phyloP scores from a whole-genome alignment of 108 stramenopile genomes.

The Pelagomonas calceolata region DNA sequence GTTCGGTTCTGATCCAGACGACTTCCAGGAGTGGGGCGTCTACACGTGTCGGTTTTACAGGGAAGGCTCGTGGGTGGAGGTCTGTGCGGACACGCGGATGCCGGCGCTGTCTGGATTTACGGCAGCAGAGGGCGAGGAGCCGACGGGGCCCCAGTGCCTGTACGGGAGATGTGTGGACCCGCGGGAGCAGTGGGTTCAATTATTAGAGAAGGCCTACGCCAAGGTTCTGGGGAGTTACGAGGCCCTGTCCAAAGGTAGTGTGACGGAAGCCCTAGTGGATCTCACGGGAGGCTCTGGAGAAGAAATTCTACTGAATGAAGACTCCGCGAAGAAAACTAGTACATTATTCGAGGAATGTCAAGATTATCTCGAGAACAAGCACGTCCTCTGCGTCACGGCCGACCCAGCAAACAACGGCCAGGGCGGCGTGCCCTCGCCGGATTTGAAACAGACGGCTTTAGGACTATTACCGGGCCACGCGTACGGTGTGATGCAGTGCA shows the following conservation, averaged over 20 bases:
- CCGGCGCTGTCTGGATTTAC: conserved; percentile 13
- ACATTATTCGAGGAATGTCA: conserved; percentile 8
- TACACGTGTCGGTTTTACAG: conserved; percentile 52
- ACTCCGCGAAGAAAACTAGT: not conserved
- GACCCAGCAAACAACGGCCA: not conserved
- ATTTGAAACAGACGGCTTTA: conserved; percentile 3
- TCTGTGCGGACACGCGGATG: conserved; percentile 38
- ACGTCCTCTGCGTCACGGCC: conserved; percentile 4
- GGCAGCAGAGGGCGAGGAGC: no score
- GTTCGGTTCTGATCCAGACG: conserved; percentile 36
- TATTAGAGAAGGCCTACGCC: conserved; percentile 48
- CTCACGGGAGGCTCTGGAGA: conserved; percentile 28
- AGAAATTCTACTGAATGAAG: not conserved
- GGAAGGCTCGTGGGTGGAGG: conserved; percentile 43
- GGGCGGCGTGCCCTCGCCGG: not conserved
- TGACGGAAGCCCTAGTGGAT: conserved; percentile 41
- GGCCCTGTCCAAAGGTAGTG: conserved; percentile 19
- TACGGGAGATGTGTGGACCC: conserved; percentile 27
- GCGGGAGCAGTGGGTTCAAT: conserved; percentile 35
- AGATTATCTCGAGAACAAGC: not conserved
- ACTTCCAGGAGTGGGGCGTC: conserved; percentile 39
- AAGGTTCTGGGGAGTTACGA: conserved; percentile 45
- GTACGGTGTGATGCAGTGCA: conserved; percentile 18
- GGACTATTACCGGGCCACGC: conserved; percentile 23
- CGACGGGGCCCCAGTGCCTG: conserved; percentile 11